A percentile compares a stretch with the other conserved stretches of the same genome.
These are phyloP conservation scores for Plasmodium yoelii DNA, from an alignment of 169 alveolate species.

Conservation along the genomic window DNA sequence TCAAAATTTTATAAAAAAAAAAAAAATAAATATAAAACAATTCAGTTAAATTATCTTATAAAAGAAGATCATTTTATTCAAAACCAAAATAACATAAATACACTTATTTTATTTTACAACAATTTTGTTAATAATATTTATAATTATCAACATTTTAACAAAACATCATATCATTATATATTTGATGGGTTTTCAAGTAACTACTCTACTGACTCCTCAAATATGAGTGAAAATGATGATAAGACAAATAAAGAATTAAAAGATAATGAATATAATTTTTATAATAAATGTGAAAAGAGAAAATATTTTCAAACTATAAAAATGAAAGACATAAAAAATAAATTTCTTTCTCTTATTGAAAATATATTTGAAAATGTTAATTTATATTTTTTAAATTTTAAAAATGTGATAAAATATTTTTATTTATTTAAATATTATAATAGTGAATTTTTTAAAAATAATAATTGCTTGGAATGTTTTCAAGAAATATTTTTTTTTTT, in stretches of 20 bases:
- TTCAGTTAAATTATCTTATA: neutral
- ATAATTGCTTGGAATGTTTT: slow-evolving; percentile 17
- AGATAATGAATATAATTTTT: neutral
- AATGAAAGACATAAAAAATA: slow-evolving; percentile 31
- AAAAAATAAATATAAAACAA: slow-evolving; percentile 12
- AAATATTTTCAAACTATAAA: slow-evolving; percentile 55
- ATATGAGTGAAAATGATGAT: neutral
- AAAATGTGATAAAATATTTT: slow-evolving; percentile 65
- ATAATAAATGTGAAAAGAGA: neutral
- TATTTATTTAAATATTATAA: slow-evolving; percentile 44
- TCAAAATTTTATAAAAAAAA: slow-evolving; percentile 30
- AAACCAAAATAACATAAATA: neutral
- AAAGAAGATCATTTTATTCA: neutral
- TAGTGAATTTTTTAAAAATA: slow-evolving; percentile 26
- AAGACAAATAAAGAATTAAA: neutral
- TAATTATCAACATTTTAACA: slow-evolving; percentile 5
- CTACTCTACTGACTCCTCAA: slow-evolving; percentile 44
- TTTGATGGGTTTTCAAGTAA: slow-evolving; percentile 73
- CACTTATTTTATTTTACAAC: slow-evolving; percentile 2
- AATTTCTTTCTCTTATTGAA: slow-evolving; percentile 14
- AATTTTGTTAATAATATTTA: slow-evolving; percentile 5
- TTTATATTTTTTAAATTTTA: slow-evolving; percentile 47
- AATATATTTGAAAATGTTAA: slow-evolving; percentile 41
- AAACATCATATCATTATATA: slow-evolving; percentile 22
- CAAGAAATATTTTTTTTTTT: slow-evolving; percentile 49